Percentiles rank a stretch among this genome's conserved stretches.
phyloP scores from a whole-genome alignment of 2,329 filamentous ascomycete species.

The Gnomoniopsis smithogilvyi region DNA sequence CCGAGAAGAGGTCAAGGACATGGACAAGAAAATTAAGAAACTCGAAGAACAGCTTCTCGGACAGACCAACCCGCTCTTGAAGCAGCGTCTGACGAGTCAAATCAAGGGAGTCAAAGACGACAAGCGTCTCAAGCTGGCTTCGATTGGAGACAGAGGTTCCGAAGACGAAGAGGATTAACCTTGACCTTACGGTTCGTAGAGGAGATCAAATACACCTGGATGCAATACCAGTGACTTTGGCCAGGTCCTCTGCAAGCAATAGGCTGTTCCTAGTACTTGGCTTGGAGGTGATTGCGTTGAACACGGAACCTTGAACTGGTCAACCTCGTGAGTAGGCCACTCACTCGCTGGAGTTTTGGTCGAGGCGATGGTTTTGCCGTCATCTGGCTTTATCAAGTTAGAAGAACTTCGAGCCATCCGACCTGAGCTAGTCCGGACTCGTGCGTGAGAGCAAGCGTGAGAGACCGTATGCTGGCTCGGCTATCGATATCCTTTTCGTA shows the following conservation, averaged over 20 bases:
- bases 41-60: conserved; percentile 42
- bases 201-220: too few species aligned
- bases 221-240: not conserved
- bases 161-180: conserved; percentile 27
- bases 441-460: too few species aligned
- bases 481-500: too few species aligned
- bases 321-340: not conserved
- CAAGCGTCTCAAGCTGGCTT: conserved; percentile 32
- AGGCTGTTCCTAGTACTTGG: not conserved
- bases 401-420: not conserved
- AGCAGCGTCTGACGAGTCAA: conserved; percentile 45
- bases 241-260: not conserved
- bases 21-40: conserved; percentile 47
- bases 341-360: not conserved
- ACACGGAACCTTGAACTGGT: not conserved
- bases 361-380: not conserved
- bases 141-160: conserved; percentile 29
- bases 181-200: not conserved
- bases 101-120: conserved; percentile 45
- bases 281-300: not conserved
- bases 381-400: not conserved
- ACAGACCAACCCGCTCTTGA: conserved; percentile 45
- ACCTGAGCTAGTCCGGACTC: not conserved
- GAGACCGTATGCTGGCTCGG: too few species aligned
- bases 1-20: conserved; percentile 50